These are phyloP conservation scores for Aspergillus mulundensis DNA, from an alignment of 495 filamentous ascomycete species.

Conservation along the genomic window DNA sequence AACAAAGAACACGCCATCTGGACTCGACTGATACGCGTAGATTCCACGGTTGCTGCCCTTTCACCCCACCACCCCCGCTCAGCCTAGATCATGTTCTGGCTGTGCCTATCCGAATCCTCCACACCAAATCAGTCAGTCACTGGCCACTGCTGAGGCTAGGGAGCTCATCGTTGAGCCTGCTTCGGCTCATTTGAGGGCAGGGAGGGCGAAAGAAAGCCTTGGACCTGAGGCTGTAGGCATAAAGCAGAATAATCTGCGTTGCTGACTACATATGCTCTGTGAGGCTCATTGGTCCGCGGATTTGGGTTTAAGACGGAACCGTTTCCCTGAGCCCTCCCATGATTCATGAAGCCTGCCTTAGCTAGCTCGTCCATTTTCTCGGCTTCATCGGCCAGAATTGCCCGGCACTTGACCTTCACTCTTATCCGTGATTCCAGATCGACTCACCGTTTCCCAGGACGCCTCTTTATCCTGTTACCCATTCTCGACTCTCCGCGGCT, in stretches of 20 bases:
- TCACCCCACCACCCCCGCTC: slow-evolving; percentile 2
- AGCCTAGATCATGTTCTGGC: neutral
- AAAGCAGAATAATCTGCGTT: neutral
- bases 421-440: neutral
- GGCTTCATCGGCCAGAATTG: neutral
- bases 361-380: neutral
- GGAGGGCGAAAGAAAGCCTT: neutral
- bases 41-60: neutral
- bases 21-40: neutral
- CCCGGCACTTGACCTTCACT: neutral
- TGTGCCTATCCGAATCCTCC: neutral
- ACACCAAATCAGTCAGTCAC: too few relatives aligned
- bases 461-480: neutral
- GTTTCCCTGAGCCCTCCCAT: neutral
- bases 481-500: neutral
- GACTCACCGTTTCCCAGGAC: neutral
- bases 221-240: neutral
- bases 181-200: neutral
- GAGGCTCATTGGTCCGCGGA: neutral
- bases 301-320: neutral
- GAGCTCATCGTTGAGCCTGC: neutral
- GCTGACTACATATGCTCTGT: neutral
- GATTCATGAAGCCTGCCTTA: neutral
- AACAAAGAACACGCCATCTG: neutral
- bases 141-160: neutral